Evolutionary conservation across 192 early-diverging fungal species (phyloP), one percentile per base, ranked within the genome.

Genomic region (Umbelopsis isabellina): DNA sequence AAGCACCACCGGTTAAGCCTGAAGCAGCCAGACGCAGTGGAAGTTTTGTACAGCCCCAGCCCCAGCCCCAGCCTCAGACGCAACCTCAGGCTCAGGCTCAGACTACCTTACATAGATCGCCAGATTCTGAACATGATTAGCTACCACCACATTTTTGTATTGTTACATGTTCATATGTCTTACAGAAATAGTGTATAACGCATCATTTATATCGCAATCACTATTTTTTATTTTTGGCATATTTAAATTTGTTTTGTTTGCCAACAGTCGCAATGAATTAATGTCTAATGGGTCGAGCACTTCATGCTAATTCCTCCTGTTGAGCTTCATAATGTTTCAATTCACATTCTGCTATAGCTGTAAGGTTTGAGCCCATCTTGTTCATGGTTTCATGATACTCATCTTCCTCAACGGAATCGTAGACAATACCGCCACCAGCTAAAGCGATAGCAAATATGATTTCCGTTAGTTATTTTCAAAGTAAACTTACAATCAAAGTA

Each of bases 321-420:
- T 93, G 92, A 73, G 88, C 82, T 20, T 86, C 83, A 67, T 88
- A 84, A 75, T 93, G 80, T 73, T 87, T 90, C 77, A 89, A 77
- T 73, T 99, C 98, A 53, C 96, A 96, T 71, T 89, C 77, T 46
- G 90, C 88, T 46, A 99, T 85, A 21, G 97, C 91, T 15, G 88
- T 91, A 69, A 98, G 80, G 77, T 96, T 98, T 20, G 93, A 93
- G 69, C 87, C 88, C 69, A 98, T 86, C 85, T 99, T 99, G 82
- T 93, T 94, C 71, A 98, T 87, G 6, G 98, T 98, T 82, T 99
- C 98, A 61, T 96, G 90, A 81, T 89, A 99, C 80, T 99, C 98
- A 79, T 87, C 91, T 73, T 84, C 85, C 25, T 96, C 96, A 12
- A 91, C 90, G 52, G 91, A 94, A 80, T 99, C 97, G 78, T 97